Base-by-base conservation (phyloP, 1,139 yeast genomes). In the Taphrina populina region DNA sequence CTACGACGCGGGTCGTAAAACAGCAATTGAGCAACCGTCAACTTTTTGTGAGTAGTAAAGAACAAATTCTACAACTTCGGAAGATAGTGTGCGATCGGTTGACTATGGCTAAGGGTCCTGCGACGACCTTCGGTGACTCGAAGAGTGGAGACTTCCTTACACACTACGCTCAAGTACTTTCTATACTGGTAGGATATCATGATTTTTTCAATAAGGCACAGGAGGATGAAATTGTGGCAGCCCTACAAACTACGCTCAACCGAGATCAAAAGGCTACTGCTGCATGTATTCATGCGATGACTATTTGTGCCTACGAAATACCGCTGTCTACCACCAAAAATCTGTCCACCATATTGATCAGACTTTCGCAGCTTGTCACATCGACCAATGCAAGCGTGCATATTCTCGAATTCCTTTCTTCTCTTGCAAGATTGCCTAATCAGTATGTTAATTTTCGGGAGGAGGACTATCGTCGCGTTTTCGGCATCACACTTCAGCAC, bases 191-290 rank as follows among this genome's bases (percentile, higher is more conserved):
- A 8, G 88, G 88, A 0, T 85, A 84, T 63, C 83, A 80, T 60
- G 74, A 74, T 21, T 67, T 71, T 17, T 81, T 84, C 62, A 69
- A 80, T 2, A 81, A 81, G 61, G 69, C 71, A 15, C 92, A 84
- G 49, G 82, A 84, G 60, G 95, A 87, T 65, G 81, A 77, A 58
- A 74, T 88, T 37, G 80, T 88, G 6, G 77, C 77, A 60, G 76
- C 90, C 0, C 73, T 86, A 36, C 75, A 84, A 8, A 71, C 75
- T 49, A 88, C 88, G 0, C 70, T 87, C 55, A 77, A 81, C 2
- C 81, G 88, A 2, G 84, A 92, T 84, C 90, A 86, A 60, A 80
- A 79, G 61, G 80, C 95, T 0, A 87, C 90, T 0, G 79, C 84
- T 32, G 62, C 66, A 5, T 81, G 88, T 63, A 78, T 88, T 47